Evolutionary conservation across 1,284 basidiomycete genomes (phyloP), one percentile per base, ranked within the genome.

Genomic region (Violaceomyces palustris): DNA sequence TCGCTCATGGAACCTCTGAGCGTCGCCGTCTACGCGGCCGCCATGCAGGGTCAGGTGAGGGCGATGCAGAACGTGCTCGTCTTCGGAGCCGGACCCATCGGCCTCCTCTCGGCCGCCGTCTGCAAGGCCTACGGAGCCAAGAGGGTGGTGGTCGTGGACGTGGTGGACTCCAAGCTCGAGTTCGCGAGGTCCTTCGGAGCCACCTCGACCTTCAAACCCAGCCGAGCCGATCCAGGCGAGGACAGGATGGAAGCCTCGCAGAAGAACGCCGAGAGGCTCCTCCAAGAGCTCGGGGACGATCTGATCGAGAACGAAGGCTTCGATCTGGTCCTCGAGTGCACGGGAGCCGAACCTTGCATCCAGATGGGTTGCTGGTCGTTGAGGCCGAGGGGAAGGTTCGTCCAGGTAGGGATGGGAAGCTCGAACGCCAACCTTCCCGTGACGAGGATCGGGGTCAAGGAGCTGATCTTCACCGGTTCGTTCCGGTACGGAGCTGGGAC

Each of bases 181-280:
- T 96, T 97, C 69, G 91, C 93, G 11, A 84, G 84, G 71, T 61
- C 70, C 18, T 94, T 92, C 74, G 88, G 85, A n/a, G 91, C 90
- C 11, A 88, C 90, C 2, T 85, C 91, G 50, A 78, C 79, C 11
- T 92, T 83, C 75, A 75, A 81, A 32, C 88, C 91, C 21, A 67
- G 53, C 4, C 39, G 47, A 15, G 58, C 57, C 28, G 45, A 60
- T 19, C 39, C 61, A 3, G 72, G 61, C 35, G 73, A 74, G 55
- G 35, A 44, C 14, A 50, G 49, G 30, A 49, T 63, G 28, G 64
- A 65, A 12, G 80, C 75, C 1, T 53, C 82, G 8, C 77, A 79
- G 42, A 75, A 79, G 21, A 75, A 82, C 39, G 78, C 79, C 2
- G 50, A 65, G 3, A 73, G 75, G 32, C 74, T 82, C 36, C 68